Base-by-base conservation (phyloP, 352 stramenopile species). In the Pythium biforme region DNA sequence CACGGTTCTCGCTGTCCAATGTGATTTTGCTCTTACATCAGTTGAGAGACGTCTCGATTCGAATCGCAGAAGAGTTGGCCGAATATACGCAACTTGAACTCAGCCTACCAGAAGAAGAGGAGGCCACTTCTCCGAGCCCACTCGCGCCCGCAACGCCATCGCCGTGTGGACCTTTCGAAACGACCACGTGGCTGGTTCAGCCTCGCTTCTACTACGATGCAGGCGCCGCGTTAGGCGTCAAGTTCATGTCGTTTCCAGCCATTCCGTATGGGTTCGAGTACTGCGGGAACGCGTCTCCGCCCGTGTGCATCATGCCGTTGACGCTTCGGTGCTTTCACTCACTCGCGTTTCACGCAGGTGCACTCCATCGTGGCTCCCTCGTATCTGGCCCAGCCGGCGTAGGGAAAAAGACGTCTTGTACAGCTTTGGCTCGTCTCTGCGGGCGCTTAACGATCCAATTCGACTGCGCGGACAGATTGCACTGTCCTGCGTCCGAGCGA, bases 191-290 rank as follows among this genome's bases (percentile, higher is more conserved):
- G 85, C 65, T 88, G 7, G 43, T 76, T 1, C 77, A 91, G 58
- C 81, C 84, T n/a, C 82, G 83, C 0, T 74, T 81, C 27, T 88
- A 88, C 57, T 91, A 86, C 40, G 71, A 90, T 22, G 72, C 83
- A 9, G 85, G 62, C 11, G 62, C 76, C 11, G 58, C 63, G 3
- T 37, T 92, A 11, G 73, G 65, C 27, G 50, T 92, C 11, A 76
- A 76, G 20, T 17, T 94, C 31, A 49, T 89, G 55, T 78, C 76
- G 8, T 77, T 76, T 4, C 55, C 75, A 0, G 60, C 67, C 26
- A 56, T 92, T 23, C 54, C 68, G 11, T 92, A 92, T 29, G 85
- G 85, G 0, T 83, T 89, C 33, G 85, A 94, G 57, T 94, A 92
- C 39, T 51, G 78, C 2, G 85, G 82, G 3, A 92, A 89, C 59